These are phyloP conservation scores for Pseudoturritis turrita DNA, from an alignment of 345 rosid genomes.

Conservation along the genomic window DNA sequence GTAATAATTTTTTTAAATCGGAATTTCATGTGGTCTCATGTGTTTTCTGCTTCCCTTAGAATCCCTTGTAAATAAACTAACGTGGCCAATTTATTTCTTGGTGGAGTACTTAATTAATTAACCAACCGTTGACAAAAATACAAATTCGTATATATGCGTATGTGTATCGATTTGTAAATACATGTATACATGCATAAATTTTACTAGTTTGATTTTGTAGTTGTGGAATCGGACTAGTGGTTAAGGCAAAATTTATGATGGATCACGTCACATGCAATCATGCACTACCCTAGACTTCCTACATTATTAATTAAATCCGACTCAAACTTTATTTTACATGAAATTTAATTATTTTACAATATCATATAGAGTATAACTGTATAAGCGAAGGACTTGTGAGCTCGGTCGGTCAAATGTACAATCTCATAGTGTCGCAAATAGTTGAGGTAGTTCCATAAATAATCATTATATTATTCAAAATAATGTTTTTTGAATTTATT, in stretches of 20 bases:
- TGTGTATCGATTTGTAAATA: background rate
- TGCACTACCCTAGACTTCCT: conserved; percentile 5
- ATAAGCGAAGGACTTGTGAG: background rate
- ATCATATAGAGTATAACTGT: too few species aligned
- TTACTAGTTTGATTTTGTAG: conserved; percentile 19
- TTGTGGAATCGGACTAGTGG: conserved; percentile 8
- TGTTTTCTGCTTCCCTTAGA: conserved; percentile 23
- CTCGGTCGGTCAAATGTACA: background rate
- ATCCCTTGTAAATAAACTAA: background rate
- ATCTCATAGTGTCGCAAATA: background rate
- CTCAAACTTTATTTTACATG: background rate
- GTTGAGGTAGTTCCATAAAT: too few species aligned
- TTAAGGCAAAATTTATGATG: conserved; percentile 16
- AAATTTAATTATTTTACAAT: background rate
- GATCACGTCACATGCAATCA: conserved; percentile 23
- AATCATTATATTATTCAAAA: background rate
- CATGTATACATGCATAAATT: conserved; percentile 1
- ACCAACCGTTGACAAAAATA: background rate
- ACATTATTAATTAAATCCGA: background rate
- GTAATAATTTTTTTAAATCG: background rate
- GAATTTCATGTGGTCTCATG: conserved; percentile 25
- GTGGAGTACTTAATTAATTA: conserved; percentile 9
- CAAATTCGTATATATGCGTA: background rate
- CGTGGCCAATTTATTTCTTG: background rate
- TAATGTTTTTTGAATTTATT: background rate